These are phyloP conservation scores for Gaeumannomyces sp. DNA, from an alignment of 2,329 filamentous ascomycete species.

Conservation along the genomic window DNA sequence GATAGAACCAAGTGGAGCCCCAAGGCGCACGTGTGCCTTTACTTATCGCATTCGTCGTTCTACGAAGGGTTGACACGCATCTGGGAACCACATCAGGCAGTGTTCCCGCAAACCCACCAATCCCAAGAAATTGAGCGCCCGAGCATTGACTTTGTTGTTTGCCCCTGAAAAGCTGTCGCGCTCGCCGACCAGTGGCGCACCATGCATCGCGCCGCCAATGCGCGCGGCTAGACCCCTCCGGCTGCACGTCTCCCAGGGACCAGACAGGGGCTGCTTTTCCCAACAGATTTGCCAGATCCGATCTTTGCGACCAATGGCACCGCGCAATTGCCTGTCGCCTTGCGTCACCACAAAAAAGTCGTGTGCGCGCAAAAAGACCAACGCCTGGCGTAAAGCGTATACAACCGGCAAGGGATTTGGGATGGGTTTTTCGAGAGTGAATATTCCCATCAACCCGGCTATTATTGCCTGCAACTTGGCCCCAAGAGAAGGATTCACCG, in stretches of 20 bases:
- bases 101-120: background rate
- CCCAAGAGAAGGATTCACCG: too few relatives aligned
- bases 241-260: background rate
- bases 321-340: background rate
- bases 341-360: background rate
- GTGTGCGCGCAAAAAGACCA: background rate
- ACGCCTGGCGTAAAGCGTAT: background rate
- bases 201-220: background rate
- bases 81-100: background rate
- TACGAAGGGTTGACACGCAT: too few relatives aligned
- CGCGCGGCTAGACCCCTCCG: background rate
- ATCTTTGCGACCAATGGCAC: background rate
- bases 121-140: background rate
- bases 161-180: background rate
- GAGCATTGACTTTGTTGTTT: background rate
- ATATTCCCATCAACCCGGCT: background rate
- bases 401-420: background rate
- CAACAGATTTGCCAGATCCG: background rate
- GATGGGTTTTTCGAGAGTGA: background rate
- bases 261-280: background rate
- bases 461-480: background rate
- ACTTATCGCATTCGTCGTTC: background rate
- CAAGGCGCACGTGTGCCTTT: too few relatives aligned
- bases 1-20: too few relatives aligned
- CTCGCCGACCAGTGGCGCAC: background rate